Evolutionary conservation across 192 early-diverging fungal genomes (phyloP).

Genomic region (Geranomyces variabilis): DNA sequence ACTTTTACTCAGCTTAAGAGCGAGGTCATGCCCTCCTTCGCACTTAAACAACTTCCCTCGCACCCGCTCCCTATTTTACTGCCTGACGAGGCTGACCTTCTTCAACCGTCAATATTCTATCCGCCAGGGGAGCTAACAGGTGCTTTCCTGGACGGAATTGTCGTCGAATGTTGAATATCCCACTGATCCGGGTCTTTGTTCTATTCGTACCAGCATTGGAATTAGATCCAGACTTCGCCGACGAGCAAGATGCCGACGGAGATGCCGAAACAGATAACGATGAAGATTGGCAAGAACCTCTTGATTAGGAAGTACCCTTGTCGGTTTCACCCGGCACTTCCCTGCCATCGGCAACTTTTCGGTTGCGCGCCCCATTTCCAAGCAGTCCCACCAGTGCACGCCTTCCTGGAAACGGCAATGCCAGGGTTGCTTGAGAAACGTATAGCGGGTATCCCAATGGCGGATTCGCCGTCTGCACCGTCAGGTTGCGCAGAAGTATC

Average conservation of each 20-base stretch:
- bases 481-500: slow-evolving; percentile 48
- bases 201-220: neutral
- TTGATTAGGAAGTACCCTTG: too few relatives aligned
- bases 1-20: too few relatives aligned
- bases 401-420: slow-evolving; percentile 6
- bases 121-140: neutral
- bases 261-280: neutral
- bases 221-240: neutral
- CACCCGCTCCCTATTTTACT: neutral
- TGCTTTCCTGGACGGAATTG: neutral
- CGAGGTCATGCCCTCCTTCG: neutral
- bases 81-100: neutral
- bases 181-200: neutral
- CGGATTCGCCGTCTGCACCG: slow-evolving; percentile 47
- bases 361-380: too few relatives aligned
- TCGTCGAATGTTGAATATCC: neutral
- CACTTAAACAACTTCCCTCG: too few relatives aligned
- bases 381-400: too few relatives aligned
- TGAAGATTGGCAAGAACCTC: neutral
- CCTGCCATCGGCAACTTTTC: too few relatives aligned
- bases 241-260: neutral
- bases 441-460: slow-evolving; percentile 54
- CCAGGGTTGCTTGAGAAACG: slow-evolving; percentile 26
- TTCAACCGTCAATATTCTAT: neutral
- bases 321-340: too few relatives aligned